Percentiles rank a stretch among this genome's conserved stretches.
Conservation (phyloP, 768 basidiomycete species). For the Hortiboletus flavorubellus region DNA sequence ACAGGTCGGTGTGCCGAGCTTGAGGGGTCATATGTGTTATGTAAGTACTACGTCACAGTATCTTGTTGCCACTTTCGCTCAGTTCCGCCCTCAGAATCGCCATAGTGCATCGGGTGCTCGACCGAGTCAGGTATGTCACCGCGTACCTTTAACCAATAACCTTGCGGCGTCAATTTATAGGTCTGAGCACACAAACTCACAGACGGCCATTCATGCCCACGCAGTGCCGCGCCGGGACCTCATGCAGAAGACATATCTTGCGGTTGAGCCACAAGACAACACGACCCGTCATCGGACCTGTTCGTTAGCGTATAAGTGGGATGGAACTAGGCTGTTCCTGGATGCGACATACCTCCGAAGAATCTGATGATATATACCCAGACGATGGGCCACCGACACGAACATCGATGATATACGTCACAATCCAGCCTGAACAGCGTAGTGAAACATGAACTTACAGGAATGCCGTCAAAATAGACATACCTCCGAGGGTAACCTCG, state of each 20-base stretch:
- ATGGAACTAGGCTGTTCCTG: not conserved
- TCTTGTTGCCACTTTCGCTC: too few species aligned
- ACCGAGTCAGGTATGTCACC: too few species aligned
- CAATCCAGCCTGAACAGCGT: conserved; percentile 57
- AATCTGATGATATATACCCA: conserved; percentile 55
- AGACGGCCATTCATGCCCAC: too few species aligned
- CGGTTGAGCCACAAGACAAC: conserved; percentile 53
- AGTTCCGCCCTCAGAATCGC: too few species aligned
- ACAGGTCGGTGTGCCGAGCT: too few species aligned
- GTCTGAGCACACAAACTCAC: too few species aligned
- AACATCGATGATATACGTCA: conserved; percentile 50
- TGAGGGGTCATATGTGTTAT: too few species aligned
- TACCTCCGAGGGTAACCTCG: conserved; percentile 51
- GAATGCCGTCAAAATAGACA: not conserved
- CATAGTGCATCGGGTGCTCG: too few species aligned
- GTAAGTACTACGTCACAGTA: too few species aligned
- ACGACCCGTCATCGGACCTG: conserved; percentile 58
- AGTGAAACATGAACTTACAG: not conserved
- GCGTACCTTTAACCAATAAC: too few species aligned
- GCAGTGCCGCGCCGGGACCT: too few species aligned
- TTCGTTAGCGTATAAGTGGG: not conserved
- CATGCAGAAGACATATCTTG: conserved; percentile 33
- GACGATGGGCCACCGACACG: conserved; percentile 45
- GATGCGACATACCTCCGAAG: conserved; percentile 43
- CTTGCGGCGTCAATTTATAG: too few species aligned